Conservation (phyloP, 1,139 yeast species). For the Lodderomyces pseudojiufengensis region DNA sequence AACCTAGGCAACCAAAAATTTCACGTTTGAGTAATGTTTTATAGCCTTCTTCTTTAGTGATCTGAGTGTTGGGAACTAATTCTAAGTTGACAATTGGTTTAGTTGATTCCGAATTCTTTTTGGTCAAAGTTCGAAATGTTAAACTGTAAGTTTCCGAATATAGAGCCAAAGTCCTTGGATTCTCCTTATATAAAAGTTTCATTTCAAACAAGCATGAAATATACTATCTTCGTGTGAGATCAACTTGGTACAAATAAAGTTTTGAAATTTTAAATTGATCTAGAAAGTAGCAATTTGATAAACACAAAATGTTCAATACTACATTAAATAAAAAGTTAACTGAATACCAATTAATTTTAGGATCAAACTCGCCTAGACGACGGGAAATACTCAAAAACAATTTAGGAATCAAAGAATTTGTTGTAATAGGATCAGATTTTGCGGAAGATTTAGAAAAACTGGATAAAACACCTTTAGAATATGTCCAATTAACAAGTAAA, state of each 20-base stretch:
- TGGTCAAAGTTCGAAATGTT: slow-evolving; percentile 37
- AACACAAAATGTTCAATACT: slow-evolving; percentile 11
- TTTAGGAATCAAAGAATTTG: slow-evolving; percentile 49
- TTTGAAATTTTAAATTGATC: no score
- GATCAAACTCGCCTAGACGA: slow-evolving; percentile 84
- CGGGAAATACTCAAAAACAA: slow-evolving; percentile 57
- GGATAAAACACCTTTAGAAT: slow-evolving; percentile 48
- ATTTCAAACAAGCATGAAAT: slow-evolving; percentile 22
- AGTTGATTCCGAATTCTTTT: slow-evolving; percentile 7
- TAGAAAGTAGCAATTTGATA: not conserved
- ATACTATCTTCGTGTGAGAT: slow-evolving; percentile 1
- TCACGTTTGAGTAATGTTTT: slow-evolving; percentile 52
- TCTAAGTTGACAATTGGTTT: slow-evolving; percentile 51
- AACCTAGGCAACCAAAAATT: slow-evolving; percentile 79
- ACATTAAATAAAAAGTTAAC: slow-evolving; percentile 27
- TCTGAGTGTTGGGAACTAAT: slow-evolving; percentile 37
- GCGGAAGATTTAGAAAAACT: slow-evolving; percentile 69
- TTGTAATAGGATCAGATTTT: slow-evolving; percentile 55
- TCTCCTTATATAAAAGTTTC: slow-evolving; percentile 48
- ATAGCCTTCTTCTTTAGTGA: slow-evolving; percentile 41
- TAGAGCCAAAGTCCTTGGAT: slow-evolving; percentile 54
- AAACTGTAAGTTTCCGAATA: slow-evolving; percentile 49
- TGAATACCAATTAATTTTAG: slow-evolving; percentile 51
- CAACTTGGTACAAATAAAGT: no score
- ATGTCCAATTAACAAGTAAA: slow-evolving; percentile 67